Evolutionary conservation across 2,329 filamentous ascomycete genomes (phyloP).

Genomic region (Coniochaeta sp.): DNA sequence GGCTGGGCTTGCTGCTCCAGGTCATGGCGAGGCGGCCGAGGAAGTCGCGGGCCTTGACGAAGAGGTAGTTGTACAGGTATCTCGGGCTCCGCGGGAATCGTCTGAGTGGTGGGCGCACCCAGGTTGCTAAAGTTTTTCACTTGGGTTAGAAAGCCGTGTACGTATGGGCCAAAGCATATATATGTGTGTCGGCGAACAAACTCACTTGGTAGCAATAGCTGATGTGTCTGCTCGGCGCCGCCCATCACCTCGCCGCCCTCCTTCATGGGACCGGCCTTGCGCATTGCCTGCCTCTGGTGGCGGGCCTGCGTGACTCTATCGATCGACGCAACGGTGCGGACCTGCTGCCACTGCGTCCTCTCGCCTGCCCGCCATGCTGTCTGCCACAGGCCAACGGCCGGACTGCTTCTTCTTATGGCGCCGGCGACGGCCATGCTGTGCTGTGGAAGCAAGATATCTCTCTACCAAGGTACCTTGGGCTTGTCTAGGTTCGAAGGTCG

Average conservation of each 20-base stretch:
- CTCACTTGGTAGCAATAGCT: neutral
- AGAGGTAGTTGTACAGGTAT: slow-evolving; percentile 19
- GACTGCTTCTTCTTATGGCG: neutral
- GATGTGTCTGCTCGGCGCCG: neutral
- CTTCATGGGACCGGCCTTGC: neutral
- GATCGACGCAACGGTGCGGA: neutral
- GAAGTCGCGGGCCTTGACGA: slow-evolving; percentile 26
- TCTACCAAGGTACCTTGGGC: no score
- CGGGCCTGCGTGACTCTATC: neutral
- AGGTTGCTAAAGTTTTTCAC: neutral
- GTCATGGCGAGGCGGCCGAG: slow-evolving; percentile 31
- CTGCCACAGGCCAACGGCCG: neutral
- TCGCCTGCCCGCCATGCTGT: neutral
- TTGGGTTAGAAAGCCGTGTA: neutral
- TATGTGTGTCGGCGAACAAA: no score
- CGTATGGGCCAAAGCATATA: neutral
- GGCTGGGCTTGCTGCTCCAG: slow-evolving; percentile 36
- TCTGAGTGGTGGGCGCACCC: slow-evolving; percentile 37
- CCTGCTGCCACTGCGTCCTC: neutral
- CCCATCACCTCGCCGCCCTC: neutral
- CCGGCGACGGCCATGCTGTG: slow-evolving; percentile 1
- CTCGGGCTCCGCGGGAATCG: slow-evolving; percentile 8
- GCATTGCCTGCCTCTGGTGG: neutral
- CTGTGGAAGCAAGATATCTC: neutral
- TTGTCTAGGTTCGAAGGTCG: no score